These are phyloP conservation scores for Iodosphaeria phyllophila DNA, from an alignment of 2,329 filamentous ascomycete species.

Conservation along the genomic window DNA sequence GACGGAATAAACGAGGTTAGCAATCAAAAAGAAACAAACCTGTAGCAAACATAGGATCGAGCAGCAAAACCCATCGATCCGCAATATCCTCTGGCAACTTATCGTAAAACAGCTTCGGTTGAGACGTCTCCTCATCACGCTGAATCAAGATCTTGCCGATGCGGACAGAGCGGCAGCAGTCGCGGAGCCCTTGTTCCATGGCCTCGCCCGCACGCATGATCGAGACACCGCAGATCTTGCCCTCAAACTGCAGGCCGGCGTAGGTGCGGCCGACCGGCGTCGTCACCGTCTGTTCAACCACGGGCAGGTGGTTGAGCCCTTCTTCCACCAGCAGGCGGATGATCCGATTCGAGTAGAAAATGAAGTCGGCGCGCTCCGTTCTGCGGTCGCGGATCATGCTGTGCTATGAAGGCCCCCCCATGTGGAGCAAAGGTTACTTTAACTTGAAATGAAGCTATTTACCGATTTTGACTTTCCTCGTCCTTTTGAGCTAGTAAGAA, in stretches of 20 bases:
- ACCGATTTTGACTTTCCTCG: too few species aligned
- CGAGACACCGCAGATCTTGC: conserved; percentile 94
- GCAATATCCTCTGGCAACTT: conserved; percentile 91
- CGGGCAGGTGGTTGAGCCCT: conserved; percentile 87
- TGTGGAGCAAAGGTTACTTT: conserved; percentile 4
- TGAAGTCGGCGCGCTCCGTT: conserved; percentile 87
- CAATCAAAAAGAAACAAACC: conserved; percentile 39
- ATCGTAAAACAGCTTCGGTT: conserved; percentile 91
- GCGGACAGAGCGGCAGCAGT: conserved; percentile 93
- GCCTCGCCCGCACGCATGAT: conserved; percentile 97
- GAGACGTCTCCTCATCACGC: conserved; percentile 82
- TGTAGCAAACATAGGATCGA: conserved; percentile 99
- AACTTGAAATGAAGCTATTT: not conserved
- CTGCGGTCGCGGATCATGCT: conserved; percentile 91
- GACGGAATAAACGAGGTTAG: not conserved
- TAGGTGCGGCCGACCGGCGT: conserved; percentile 83
- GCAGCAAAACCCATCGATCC: conserved; percentile 75
- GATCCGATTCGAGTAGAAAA: conserved; percentile 97
- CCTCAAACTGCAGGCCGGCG: conserved; percentile 83
- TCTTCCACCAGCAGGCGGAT: conserved; percentile 94
- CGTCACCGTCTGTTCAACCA: conserved; percentile 72
- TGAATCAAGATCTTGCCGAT: conserved; percentile 99
- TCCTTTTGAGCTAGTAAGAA: too few species aligned
- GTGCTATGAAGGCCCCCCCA: conserved; percentile 6
- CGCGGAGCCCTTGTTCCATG: conserved; percentile 92